Evolutionary conservation across 1,284 basidiomycete genomes (phyloP).

Genomic region (Sanghuangporus sanghuang): DNA sequence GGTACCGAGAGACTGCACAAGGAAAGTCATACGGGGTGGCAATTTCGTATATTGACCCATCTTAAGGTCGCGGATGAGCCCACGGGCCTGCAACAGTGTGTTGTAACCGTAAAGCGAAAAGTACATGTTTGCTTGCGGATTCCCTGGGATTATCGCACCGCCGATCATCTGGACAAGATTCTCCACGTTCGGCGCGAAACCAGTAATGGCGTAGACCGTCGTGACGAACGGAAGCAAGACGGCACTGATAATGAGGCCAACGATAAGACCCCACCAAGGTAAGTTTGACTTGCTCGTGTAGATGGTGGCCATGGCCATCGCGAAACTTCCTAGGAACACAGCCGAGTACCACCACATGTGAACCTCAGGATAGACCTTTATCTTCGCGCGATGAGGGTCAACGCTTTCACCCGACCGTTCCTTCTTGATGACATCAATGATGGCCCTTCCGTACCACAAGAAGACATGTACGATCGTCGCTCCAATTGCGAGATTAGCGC

Average conservation of each 20-base stretch:
- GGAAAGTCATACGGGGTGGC: conserved; percentile 41
- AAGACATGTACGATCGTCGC: conserved; percentile 42
- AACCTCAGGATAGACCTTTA: conserved; percentile 55
- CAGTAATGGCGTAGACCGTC: conserved; percentile 17
- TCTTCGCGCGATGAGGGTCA: conserved; percentile 43
- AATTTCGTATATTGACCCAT: conserved; percentile 49
- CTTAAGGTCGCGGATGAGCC: conserved; percentile 38
- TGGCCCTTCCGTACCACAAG: conserved; percentile 46
- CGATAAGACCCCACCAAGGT: conserved; percentile 43
- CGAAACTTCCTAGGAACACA: conserved; percentile 39
- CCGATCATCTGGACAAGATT: conserved; percentile 32
- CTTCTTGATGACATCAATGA: conserved; percentile 35
- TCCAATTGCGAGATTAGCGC: conserved; percentile 23
- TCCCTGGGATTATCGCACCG: conserved; percentile 35
- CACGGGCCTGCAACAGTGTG: conserved; percentile 24
- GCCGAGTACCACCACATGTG: conserved; percentile 59
- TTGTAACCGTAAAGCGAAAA: conserved; percentile 24
- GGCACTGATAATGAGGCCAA: conserved; percentile 16
- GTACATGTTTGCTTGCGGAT: conserved; percentile 40
- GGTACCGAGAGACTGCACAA: conserved; percentile 36
- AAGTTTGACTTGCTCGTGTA: conserved; percentile 48
- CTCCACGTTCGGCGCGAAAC: conserved; percentile 23
- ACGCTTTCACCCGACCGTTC: conserved; percentile 19
- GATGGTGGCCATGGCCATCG: conserved; percentile 45
- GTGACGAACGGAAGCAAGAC: conserved; percentile 11